phyloP scores from a whole-genome alignment of 148 eudicot genomes.

The Simmondsia chinensis region DNA sequence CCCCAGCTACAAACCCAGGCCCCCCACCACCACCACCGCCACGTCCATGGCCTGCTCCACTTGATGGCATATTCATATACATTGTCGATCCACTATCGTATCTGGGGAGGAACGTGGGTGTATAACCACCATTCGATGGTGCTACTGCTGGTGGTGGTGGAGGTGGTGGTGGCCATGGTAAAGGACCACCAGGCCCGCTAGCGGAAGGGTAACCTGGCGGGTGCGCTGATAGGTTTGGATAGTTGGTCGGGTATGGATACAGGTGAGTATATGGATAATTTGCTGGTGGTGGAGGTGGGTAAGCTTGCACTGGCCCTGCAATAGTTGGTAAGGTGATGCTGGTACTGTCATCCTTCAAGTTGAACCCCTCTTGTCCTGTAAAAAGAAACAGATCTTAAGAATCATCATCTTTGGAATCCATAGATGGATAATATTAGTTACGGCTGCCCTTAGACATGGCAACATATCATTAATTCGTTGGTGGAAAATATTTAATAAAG shows the following conservation, averaged over 20 bases:
- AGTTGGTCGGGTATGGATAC: conserved; percentile 20
- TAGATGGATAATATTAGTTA: no score
- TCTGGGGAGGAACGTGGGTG: conserved; percentile 34
- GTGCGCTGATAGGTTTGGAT: conserved; percentile 12
- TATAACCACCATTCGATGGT: conserved; percentile 39
- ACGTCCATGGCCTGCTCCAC: conserved; percentile 26
- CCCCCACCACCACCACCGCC: conserved; percentile 16
- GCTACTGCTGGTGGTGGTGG: conserved; percentile 43
- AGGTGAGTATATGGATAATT: conserved; percentile 22
- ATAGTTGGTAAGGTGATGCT: conserved; percentile 17
- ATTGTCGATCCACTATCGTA: conserved; percentile 19
- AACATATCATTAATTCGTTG: no score
- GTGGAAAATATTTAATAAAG: no score
- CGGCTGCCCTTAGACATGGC: no score
- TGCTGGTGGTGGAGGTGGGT: conserved; percentile 12
- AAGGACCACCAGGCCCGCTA: conserved; percentile 22
- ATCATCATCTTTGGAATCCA: no score
- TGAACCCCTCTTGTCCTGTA: conserved; percentile 44
- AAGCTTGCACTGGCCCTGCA: conserved; percentile 19
- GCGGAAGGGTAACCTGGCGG: conserved; percentile 18
- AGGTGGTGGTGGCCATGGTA: conserved; percentile 22
- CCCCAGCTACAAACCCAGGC: conserved; percentile 59
- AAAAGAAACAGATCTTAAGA: no score
- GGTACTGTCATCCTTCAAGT: conserved; percentile 29
- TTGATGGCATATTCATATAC: conserved; percentile 52